These are phyloP conservation scores for Remersonia thermophila DNA, from an alignment of 2,329 filamentous ascomycete species.

Conservation along the genomic window DNA sequence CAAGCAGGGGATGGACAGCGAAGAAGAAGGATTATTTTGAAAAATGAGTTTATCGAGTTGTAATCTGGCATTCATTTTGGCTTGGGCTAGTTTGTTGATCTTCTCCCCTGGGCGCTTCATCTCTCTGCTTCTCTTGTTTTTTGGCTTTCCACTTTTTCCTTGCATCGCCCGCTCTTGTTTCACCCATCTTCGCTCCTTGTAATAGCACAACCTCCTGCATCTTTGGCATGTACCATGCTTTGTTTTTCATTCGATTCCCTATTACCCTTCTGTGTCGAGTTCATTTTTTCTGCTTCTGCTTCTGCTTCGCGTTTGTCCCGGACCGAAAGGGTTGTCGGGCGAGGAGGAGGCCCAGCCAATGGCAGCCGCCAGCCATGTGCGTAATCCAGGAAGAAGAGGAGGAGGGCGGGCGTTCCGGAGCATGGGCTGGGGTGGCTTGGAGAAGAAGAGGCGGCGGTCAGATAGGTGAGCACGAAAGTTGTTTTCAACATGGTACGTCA, in stretches of 20 bases:
- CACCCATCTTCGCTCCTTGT: constrained; percentile 11
- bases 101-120: neutral
- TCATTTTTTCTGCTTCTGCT: neutral
- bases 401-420: no score
- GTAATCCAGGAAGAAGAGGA: no score
- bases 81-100: neutral
- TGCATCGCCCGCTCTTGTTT: neutral
- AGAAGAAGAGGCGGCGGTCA: no score
- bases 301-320: neutral
- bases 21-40: no score
- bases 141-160: constrained; percentile 2
- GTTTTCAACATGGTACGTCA: no score
- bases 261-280: no score
- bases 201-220: constrained; percentile 6
- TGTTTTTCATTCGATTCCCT: no score
- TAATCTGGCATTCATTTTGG: constrained; percentile 6
- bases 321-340: neutral
- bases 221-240: constrained; percentile 12
- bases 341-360: no score
- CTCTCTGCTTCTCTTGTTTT: constrained; percentile 1
- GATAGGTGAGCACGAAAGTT: no score
- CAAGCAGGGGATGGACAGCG: no score
- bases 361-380: no score
- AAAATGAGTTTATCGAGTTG: constrained; percentile 6
- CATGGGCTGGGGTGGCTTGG: no score